A percentile compares a stretch with the other conserved stretches of the same genome.
phyloP scores from a whole-genome alignment of 202 grass and related monocot species.

The Cymbopogon flexuosus region DNA sequence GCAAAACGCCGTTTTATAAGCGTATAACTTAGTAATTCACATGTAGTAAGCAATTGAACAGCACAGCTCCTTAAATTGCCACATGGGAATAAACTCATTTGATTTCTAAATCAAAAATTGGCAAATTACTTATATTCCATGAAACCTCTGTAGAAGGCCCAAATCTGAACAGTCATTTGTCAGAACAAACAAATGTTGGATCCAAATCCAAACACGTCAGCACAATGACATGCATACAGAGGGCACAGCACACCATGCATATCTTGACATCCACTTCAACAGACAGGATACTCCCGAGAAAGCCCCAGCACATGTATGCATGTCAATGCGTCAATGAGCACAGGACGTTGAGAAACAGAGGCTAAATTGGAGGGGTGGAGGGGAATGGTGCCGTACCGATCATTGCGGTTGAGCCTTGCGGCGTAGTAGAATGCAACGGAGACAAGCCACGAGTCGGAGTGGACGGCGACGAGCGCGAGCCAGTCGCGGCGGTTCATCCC shows the following conservation, averaged over 20 bases:
- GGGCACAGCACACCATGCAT: background rate
- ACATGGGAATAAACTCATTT: constrained; percentile 3
- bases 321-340: background rate
- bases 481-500: constrained; percentile 91
- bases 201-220: background rate
- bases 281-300: background rate
- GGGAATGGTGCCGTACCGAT: constrained; percentile 36
- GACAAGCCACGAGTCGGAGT: constrained; percentile 89
- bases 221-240: background rate
- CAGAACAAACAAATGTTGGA: background rate
- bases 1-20: too few species aligned
- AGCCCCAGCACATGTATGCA: background rate
- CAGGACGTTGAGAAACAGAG: background rate
- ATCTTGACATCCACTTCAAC: constrained; percentile 16
- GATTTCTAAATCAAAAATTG: background rate
- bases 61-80: background rate
- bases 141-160: background rate
- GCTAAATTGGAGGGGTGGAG: background rate
- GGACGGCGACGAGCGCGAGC: constrained; percentile 95
- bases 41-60: background rate
- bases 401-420: constrained; percentile 68
- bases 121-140: background rate
- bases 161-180: background rate
- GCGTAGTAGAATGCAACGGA: constrained; percentile 88
- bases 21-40: too few species aligned